A percentile compares a stretch with the other conserved stretches of the same genome.
Conservation (phyloP, 163 green algal species). For the Coccomyxa subellipsoidea region DNA sequence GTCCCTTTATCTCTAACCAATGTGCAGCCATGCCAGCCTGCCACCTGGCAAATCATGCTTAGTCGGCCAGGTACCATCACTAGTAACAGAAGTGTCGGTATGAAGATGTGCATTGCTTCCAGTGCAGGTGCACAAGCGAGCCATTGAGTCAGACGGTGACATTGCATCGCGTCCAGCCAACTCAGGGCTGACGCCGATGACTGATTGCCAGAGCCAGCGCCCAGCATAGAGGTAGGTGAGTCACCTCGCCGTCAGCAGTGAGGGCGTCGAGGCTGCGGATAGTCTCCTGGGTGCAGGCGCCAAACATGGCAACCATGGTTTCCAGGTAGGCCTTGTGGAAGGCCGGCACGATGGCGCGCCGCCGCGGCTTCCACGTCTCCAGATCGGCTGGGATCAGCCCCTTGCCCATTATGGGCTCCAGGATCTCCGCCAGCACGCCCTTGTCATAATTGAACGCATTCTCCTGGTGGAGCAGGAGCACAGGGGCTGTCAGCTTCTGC, state of each 20-base stretch:
- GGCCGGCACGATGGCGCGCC: conserved; percentile 83
- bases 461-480: conserved; percentile 55
- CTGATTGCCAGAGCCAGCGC: too few relatives aligned
- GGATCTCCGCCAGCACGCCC: conserved; percentile 95
- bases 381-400: conserved; percentile 95
- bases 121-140: too few relatives aligned
- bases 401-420: conserved; percentile 99
- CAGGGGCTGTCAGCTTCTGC: not conserved
- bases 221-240: not conserved
- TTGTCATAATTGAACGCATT: conserved; percentile 97
- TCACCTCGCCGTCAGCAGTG: not conserved
- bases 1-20: too few relatives aligned
- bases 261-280: conserved; percentile 62
- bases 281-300: conserved; percentile 57
- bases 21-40: too few relatives aligned
- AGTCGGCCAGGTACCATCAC: too few relatives aligned
- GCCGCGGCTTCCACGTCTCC: conserved; percentile 89
- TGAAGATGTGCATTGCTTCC: too few relatives aligned
- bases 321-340: conserved; percentile 96
- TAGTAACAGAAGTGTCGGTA: too few relatives aligned
- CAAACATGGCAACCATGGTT: conserved; percentile 90
- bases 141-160: too few relatives aligned
- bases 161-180: too few relatives aligned
- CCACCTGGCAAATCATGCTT: too few relatives aligned
- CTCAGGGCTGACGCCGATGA: too few relatives aligned